Evolutionary conservation across 1,284 basidiomycete genomes (phyloP), one percentile per base, ranked within the genome.

Genomic region (Mycosarcoma maydis): DNA sequence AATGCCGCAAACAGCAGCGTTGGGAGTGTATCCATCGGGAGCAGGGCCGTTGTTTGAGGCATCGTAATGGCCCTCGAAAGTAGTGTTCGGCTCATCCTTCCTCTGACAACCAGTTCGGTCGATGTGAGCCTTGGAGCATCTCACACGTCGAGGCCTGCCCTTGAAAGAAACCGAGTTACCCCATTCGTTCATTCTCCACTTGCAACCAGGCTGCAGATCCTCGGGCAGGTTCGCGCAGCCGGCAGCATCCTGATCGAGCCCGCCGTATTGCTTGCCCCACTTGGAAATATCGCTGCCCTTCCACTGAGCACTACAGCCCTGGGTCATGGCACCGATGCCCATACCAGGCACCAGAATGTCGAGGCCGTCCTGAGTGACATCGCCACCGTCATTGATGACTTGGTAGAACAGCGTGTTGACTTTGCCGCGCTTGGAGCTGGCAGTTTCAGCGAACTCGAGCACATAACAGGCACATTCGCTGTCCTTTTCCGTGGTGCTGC

Each of bases 311-410:
- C 42, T 23, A 32, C 65, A 68, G 37, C 65, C 65, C 16, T 61
- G 30, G 3, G 49, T 58, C 38, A 49, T 46, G 5, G 16, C 16
- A 7, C 65, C 65, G 0, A 68, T 23, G 13, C 65, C 65, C 65
- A 68, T 68, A 10, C 65, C 65, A 6, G 65, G 65, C 0, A 68
- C 65, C 4, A 68, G 65, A 26, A 68, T 68, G 46, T 68, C 65
- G 33, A 68, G 53, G 11, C 58, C 45, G 16, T 53, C 58, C 11
- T 27, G 22, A 16, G 32, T 39, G 7, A 62, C 41, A 16, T 68
- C 65, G 9, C 48, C 54, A 19, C 65, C 65, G 30, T 45, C 46
- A 38, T 68, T 68, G 46, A 68, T 68, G 23, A 57, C 58, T 17
- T 68, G 65, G 38, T 57, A 56, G 54, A 68, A 61, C 19, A 68